Base-by-base conservation (phyloP, 805 yeast species). In the Grigorovia yakushimaensis region DNA sequence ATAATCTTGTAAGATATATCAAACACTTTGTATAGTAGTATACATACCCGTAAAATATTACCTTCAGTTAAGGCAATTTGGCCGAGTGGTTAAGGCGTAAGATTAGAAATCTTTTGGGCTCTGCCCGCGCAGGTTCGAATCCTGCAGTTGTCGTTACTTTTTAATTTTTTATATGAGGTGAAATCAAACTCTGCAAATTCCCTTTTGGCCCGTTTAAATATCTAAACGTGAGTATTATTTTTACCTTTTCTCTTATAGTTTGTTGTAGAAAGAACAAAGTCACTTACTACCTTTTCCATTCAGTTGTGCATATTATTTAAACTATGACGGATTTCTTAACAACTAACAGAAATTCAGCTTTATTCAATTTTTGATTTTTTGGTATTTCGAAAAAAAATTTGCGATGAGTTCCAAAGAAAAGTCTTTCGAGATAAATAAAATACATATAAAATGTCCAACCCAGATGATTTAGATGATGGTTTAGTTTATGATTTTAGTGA, bases 391-490 rank as follows among this genome's bases (percentile, higher is more conserved):
- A 13, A 17, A 33, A 33, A 33, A 33, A 15, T 33, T 33, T 33
- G 37, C 37, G 37, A 33, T 33, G 37, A n/a, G 18, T 18, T n/a
- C 21, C 21, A 35, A 43, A 27, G 20, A 24, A 44, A 40, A 10
- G 33, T 27, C 9, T 27, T 27, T 10, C 3, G 22, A 39, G 39
- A 44, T 7, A 27, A 19, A 9, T 2, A 3, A 6, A 21, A 2
- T 8, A 3, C 13, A 2, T 8, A 3, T 7, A 40, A 23, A n/a
- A 61, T 61, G 65, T 52, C 60, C 7, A 57, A 61, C 40, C 84
- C 74, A 15, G 95, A 88, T 63, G 95, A 83, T 50, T 69, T 87
- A 49, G 89, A 85, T 45, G 95, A 86, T 60, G 91, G 88, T 2
- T 68, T 87, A 44, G 83, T 73, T 3, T 84, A 84, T 58, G 73